A percentile compares a stretch with the other conserved stretches of the same genome.
Evolutionary conservation across 2,329 filamentous ascomycete species (phyloP).

Genomic region (Alternaria postmessia): DNA sequence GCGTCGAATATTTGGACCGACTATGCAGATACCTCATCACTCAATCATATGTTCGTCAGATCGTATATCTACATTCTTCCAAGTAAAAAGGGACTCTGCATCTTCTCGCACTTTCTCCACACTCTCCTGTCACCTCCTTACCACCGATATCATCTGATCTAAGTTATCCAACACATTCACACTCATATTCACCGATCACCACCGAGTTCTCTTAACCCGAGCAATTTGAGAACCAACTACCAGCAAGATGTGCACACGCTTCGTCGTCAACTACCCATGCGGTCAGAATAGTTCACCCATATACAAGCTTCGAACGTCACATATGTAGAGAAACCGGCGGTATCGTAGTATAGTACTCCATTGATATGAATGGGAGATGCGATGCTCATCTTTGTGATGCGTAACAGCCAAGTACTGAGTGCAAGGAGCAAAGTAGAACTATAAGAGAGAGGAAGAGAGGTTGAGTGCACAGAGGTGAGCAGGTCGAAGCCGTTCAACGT

Average conservation of each 20-base stretch:
- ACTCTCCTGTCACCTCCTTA: neutral
- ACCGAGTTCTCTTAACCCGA: neutral
- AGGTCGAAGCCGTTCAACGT: neutral
- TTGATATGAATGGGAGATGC: neutral
- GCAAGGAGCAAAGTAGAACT: neutral
- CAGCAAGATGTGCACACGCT: neutral
- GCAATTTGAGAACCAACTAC: neutral
- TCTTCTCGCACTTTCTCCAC: neutral
- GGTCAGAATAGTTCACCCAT: neutral
- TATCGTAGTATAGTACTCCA: neutral
- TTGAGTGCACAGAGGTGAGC: neutral
- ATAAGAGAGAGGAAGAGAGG: neutral
- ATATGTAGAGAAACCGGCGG: neutral
- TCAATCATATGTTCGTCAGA: neutral
- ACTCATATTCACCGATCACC: neutral
- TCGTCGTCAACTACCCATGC: neutral
- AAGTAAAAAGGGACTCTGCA: neutral
- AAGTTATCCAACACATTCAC: neutral
- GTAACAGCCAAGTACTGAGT: neutral
- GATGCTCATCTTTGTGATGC: neutral
- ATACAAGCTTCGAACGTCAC: neutral
- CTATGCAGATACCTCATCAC: neutral
- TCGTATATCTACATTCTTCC: neutral
- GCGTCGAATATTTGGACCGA: neutral
- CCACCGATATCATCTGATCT: neutral